Conservation (phyloP, 345 rosid genomes). For the Brassica nigra region DNA sequence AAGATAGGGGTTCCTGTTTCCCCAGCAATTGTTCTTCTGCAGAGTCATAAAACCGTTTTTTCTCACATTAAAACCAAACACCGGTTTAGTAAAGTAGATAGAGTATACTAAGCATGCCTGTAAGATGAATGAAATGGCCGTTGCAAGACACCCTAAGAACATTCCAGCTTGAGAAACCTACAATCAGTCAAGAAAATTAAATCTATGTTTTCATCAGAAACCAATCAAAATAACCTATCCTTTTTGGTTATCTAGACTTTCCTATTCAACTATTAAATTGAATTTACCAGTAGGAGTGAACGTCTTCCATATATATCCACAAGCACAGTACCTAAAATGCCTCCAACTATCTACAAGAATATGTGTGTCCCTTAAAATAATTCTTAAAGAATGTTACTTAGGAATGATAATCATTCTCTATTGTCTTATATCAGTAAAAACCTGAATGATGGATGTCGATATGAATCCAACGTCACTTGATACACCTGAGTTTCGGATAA, state of each 20-base stretch:
- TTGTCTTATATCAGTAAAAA: slow-evolving; percentile 11
- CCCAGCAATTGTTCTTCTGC: slow-evolving; percentile 56
- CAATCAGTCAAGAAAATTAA: slow-evolving; percentile 4
- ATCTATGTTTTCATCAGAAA: background rate
- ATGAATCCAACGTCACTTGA: slow-evolving; percentile 69
- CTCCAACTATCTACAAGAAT: slow-evolving; percentile 62
- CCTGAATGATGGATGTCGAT: slow-evolving; percentile 79
- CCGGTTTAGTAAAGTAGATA: no score
- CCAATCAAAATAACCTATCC: background rate
- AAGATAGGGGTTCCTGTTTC: slow-evolving; percentile 25
- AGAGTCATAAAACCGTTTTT: background rate
- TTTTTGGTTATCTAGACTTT: background rate
- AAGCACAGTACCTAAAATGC: slow-evolving; percentile 62
- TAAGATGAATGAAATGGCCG: slow-evolving; percentile 54
- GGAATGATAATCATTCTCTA: no score
- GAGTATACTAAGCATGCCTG: slow-evolving; percentile 43
- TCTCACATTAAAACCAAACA: no score
- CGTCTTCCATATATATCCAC: slow-evolving; percentile 79
- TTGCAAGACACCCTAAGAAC: slow-evolving; percentile 72
- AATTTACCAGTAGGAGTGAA: slow-evolving; percentile 69
- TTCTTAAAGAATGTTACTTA: no score
- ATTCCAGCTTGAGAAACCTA: slow-evolving; percentile 74
- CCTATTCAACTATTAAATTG: background rate
- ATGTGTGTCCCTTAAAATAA: background rate
- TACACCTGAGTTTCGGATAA: slow-evolving; percentile 51